Evolutionary conservation across 2,329 filamentous ascomycete genomes (phyloP).

Genomic region (Cladophialophora carrionii): DNA sequence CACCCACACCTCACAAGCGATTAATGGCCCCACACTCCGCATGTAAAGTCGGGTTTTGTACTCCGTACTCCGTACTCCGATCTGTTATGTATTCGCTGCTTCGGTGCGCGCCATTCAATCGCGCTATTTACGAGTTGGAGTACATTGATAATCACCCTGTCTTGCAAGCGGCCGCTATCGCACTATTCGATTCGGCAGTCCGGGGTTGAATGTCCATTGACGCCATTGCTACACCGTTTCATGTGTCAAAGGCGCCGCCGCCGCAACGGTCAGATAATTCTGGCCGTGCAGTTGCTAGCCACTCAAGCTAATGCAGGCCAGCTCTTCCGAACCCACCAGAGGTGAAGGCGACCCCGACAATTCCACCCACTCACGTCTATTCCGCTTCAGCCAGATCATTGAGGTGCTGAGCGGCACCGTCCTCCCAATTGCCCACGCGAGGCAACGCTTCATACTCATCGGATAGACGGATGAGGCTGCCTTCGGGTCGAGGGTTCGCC

Average conservation of each 20-base stretch:
- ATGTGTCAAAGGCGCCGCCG: not conserved
- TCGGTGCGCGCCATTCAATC: not conserved
- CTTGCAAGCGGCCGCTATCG: too few species aligned
- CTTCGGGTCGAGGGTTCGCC: not conserved
- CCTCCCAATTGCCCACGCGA: too few species aligned
- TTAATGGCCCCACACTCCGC: not conserved
- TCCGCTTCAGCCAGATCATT: not conserved
- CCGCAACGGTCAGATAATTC: too few species aligned
- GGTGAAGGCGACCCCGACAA: not conserved
- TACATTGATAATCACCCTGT: not conserved
- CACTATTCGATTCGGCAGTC: not conserved
- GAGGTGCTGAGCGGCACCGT: not conserved
- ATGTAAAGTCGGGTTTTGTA: not conserved
- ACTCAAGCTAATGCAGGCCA: slow-evolving; percentile 17
- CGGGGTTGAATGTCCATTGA: not conserved
- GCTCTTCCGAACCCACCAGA: not conserved
- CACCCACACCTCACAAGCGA: not conserved
- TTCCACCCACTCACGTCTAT: slow-evolving; percentile 1
- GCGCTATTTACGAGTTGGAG: not conserved
- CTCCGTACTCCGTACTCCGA: too few species aligned
- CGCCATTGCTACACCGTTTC: not conserved
- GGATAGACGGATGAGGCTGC: not conserved
- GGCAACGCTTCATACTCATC: not conserved
- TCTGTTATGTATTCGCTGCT: too few species aligned
- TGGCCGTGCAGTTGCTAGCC: not conserved